phyloP scores from a whole-genome alignment of 495 filamentous ascomycete species.

The Monascus purpureus region DNA sequence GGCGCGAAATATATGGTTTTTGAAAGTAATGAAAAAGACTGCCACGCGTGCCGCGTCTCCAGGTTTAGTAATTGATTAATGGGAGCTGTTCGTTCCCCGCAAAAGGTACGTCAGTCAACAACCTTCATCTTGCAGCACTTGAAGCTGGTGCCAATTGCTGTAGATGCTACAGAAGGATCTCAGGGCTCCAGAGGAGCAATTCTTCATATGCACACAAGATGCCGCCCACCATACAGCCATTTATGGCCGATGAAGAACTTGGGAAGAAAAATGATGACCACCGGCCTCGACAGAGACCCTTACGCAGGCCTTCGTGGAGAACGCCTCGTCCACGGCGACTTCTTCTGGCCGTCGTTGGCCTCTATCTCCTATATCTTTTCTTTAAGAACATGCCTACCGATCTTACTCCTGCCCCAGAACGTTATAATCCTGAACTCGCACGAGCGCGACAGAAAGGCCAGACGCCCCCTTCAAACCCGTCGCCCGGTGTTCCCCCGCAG shows the following conservation, averaged over 20 bases:
- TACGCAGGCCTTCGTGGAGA: slow-evolving; percentile 17
- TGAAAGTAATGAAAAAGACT: too few relatives aligned
- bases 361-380: slow-evolving; percentile 36
- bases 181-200: slow-evolving; percentile 9
- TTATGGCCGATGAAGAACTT: slow-evolving; percentile 49
- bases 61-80: too few relatives aligned
- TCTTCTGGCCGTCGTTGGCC: slow-evolving; percentile 20
- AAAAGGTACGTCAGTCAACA: too few relatives aligned
- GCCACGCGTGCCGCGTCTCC: too few relatives aligned
- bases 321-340: slow-evolving; percentile 31
- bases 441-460: slow-evolving; percentile 11
- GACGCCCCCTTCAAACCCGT: slow-evolving; percentile 1
- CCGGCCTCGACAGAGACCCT: slow-evolving; percentile 18
- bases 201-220: slow-evolving; percentile 16
- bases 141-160: background rate
- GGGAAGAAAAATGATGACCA: slow-evolving; percentile 58
- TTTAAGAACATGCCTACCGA: slow-evolving; percentile 41
- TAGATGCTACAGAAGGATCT: slow-evolving; percentile 4
- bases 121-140: too few relatives aligned
- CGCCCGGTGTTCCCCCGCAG: slow-evolving; percentile 2
- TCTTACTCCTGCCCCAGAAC: slow-evolving; percentile 16
- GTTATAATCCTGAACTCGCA: slow-evolving; percentile 13
- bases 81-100: too few relatives aligned
- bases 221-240: slow-evolving; percentile 29
- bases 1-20: too few relatives aligned